Evolutionary conservation across 345 rosid species (phyloP).

Genomic region (Triadica sebifera): DNA sequence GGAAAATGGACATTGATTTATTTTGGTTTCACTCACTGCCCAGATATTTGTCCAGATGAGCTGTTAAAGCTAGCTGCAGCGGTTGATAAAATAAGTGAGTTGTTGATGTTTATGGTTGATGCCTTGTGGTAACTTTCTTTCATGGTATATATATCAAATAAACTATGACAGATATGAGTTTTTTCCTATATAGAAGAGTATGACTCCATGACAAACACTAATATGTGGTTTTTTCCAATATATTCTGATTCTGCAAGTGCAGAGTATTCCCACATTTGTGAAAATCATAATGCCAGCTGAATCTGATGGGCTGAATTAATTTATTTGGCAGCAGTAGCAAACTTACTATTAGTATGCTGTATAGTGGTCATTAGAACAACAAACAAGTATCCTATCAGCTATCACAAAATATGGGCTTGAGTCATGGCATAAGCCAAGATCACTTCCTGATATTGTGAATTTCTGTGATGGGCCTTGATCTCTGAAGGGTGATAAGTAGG

Average conservation of each 20-base stretch:
- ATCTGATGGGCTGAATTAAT: neutral
- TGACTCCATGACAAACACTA: neutral
- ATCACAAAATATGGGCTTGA: neutral
- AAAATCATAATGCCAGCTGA: neutral
- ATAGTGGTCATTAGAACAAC: too few relatives aligned
- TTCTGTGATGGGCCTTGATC: neutral
- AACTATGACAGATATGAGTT: neutral
- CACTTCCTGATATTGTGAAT: neutral
- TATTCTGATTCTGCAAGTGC: neutral
- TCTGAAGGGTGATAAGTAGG: neutral
- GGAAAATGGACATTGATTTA: conserved; percentile 89
- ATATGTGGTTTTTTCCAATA: neutral
- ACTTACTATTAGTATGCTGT: too few relatives aligned
- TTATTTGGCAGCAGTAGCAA: neutral
- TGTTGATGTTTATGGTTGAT: conserved; percentile 6
- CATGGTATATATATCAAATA: neutral
- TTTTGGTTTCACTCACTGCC: conserved; percentile 98
- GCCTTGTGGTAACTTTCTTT: neutral
- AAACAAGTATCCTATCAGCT: neutral
- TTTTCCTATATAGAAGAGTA: neutral
- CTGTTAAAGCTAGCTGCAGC: conserved; percentile 77
- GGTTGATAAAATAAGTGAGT: conserved; percentile 87
- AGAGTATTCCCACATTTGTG: neutral
- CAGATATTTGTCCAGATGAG: conserved; percentile 98
- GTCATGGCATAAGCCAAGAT: neutral